These are phyloP conservation scores for Arthrocladium fulminans DNA, from an alignment of 2,329 filamentous ascomycete genomes.

Conservation along the genomic window DNA sequence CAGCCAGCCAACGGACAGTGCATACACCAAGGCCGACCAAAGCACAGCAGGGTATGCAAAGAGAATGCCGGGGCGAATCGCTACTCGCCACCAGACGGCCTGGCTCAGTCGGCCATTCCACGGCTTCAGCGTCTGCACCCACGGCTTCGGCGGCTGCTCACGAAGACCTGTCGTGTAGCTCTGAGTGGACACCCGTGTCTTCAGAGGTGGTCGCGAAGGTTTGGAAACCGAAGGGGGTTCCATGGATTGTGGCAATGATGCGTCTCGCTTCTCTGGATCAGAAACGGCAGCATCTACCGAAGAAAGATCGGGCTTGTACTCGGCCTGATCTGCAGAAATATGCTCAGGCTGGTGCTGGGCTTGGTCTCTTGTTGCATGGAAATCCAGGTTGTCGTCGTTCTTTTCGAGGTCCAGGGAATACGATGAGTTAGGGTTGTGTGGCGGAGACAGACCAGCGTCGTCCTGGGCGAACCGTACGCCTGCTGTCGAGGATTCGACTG, in stretches of 20 bases:
- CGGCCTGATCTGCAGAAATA: background rate
- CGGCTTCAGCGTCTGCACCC: conserved; percentile 61
- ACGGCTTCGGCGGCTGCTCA: conserved; percentile 59
- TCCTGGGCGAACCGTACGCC: conserved; percentile 5
- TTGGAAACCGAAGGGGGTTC: background rate
- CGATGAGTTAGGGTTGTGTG: conserved; percentile 33
- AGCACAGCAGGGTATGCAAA: conserved; percentile 81
- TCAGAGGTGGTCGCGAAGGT: conserved; percentile 4
- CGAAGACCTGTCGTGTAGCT: conserved; percentile 65
- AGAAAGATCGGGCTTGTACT: background rate
- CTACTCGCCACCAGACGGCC: conserved; percentile 72
- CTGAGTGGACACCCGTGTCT: conserved; percentile 11
- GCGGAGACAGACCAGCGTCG: conserved; percentile 13
- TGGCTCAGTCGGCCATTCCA: conserved; percentile 70
- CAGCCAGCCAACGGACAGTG: conserved; percentile 85
- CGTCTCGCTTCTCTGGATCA: background rate
- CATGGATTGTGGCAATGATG: background rate
- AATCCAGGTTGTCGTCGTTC: conserved; percentile 24
- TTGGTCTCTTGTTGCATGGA: conserved; percentile 9
- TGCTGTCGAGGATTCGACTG: too few relatives aligned
- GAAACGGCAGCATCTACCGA: background rate
- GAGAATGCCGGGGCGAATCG: conserved; percentile 71
- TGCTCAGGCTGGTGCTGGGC: background rate
- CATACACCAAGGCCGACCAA: conserved; percentile 78
- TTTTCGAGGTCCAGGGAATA: conserved; percentile 25